Evolutionary conservation across 176 grass and related monocot species (phyloP), one percentile per base, ranked within the genome.

Genomic region (Carex littledalei): DNA sequence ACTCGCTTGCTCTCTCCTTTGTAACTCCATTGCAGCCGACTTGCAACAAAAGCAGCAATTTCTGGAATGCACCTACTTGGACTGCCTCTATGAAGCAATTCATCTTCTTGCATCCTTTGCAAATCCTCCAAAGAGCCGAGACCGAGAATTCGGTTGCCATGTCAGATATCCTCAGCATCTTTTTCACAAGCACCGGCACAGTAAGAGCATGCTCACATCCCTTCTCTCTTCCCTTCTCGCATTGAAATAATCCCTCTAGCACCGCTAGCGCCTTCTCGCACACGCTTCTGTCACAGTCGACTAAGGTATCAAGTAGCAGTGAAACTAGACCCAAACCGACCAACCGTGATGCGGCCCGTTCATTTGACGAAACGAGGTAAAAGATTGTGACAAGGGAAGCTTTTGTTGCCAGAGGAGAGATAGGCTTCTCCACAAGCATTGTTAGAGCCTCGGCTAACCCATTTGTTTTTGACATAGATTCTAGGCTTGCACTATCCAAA

Each of bases 71-170:
- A 20, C 95, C 95, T 0, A 91, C 91, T 58, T 90, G 92, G 41
- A 94, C 78, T 70, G 95, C 95, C 79, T 94, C 95, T 18, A 31
- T 58, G 14, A 68, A 57, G 79, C 95, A 98, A 69, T 80, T 58
- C 18, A 65, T 77, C 21, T 41, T 80, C 31, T 77, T 77, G 14
- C 43, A 56, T 4, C 29, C 72, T 71, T 85, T 87, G 92, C 94
- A 97, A 82, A 97, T 89, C 81, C 91, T 93, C 94, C 92, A 97
- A 47, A 97, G 92, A 20, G 92, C 90, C 12, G 94, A 94, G 7
- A 97, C 94, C 3, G 94, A 92, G 89, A 97, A 97, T 56, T 97
- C 92, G 3, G 94, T 97, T 21, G 90, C 94, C 90, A 92, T 92
- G 80, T 97, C 94, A 16, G 94, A 97, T 29, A 94, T 86, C 2